Evolutionary conservation across 495 filamentous ascomycete genomes (phyloP).

Genomic region (Aspergillus haitiensis): DNA sequence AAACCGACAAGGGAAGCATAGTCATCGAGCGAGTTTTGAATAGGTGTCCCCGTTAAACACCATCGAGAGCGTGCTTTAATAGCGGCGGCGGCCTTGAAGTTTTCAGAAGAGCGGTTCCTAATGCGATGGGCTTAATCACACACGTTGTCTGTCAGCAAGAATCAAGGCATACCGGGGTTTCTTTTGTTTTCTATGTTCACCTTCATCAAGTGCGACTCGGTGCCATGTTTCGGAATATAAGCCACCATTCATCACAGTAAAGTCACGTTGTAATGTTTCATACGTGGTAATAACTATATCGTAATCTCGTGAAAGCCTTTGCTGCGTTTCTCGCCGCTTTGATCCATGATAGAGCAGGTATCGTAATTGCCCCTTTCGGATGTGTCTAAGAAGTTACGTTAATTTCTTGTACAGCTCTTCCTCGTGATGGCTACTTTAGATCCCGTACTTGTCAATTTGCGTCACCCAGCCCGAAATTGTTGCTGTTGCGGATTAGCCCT

Average conservation of each 20-base stretch:
- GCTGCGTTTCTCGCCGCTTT: not conserved
- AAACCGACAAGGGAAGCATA: not conserved
- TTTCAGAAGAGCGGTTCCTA: not conserved
- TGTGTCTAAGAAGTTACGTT: not conserved
- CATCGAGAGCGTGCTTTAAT: not conserved
- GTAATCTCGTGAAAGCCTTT: not conserved
- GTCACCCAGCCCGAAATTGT: not conserved
- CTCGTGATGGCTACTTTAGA: too few relatives aligned
- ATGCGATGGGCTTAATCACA: slow-evolving; percentile 2
- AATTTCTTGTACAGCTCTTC: too few relatives aligned
- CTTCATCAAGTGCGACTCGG: not conserved
- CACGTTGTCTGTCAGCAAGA: not conserved
- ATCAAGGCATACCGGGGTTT: not conserved
- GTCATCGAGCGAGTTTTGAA: slow-evolving; percentile 2
- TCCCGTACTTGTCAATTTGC: not conserved
- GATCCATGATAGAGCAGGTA: not conserved
- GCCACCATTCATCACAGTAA: not conserved
- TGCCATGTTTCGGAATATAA: not conserved
- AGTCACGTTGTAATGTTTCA: not conserved
- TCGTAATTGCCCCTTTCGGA: not conserved
- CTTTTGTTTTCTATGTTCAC: not conserved
- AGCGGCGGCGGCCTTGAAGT: not conserved
- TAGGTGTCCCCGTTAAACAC: slow-evolving; percentile 2
- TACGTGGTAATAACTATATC: slow-evolving; percentile 6
- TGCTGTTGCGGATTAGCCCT: not conserved